Evolutionary conservation across 129 eudicot species (phyloP), one percentile per base, ranked within the genome.

Genomic region (Heracleum sosnowskyi): DNA sequence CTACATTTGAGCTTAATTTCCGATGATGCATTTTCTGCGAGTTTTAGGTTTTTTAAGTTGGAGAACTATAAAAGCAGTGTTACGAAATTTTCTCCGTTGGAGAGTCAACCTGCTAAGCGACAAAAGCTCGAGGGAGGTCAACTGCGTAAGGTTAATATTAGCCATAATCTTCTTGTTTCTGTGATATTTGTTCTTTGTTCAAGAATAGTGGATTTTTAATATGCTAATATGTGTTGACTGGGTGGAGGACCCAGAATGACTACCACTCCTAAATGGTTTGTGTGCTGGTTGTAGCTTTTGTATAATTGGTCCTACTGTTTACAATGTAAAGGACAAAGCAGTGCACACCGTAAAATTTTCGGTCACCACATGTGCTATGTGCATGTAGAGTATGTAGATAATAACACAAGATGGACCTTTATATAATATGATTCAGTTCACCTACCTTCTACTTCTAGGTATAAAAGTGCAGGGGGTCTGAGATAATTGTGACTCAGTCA

Each of bases 121-220:
- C 98, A 95, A 88, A 95, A 95, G 88, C 96, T 95, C 12, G 98
- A 95, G 74, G 89, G 94, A 71, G 98, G 98, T 79, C 96, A 81
- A 74, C 86, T 87, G 88, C 84, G 81, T 79, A 95, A 88, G 97
- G 98, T 95, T 42, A 57, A 81, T 46, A 34, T 79, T 34, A 63
- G 73, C 33, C 37, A 41, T 9, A 24, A 49, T 77, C 28, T 81
- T 60, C 40, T 70, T 5, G 41, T 26, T 63, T 35, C 40, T 74
- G n/a, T 76, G 71, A 42, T 12, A 28, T 46, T 24, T 28, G 72
- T 22, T 71, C 51, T 57, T 22, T 35, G 6, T 70, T 22, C 10
- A 62, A 64, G 22, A 16, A n/a, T n/a, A n/a, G 68, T 60, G 2
- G 10, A 60, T 4, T 60, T 60, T 12, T 60, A n/a, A n/a, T 60